phyloP scores from a whole-genome alignment of 768 basidiomycete species.

The Naganishia kalamii region DNA sequence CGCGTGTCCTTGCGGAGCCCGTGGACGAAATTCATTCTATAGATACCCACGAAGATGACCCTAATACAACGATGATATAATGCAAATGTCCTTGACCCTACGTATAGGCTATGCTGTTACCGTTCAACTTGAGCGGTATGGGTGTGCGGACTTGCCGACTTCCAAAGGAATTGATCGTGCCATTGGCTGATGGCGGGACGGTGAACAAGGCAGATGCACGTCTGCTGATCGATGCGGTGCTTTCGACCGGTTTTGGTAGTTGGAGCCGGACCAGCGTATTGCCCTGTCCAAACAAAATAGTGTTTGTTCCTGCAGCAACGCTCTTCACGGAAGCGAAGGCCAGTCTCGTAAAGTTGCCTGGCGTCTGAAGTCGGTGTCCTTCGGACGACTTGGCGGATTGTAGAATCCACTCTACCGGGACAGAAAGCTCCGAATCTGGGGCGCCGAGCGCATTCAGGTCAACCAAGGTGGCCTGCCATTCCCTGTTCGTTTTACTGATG shows the following conservation, averaged over 20 bases:
- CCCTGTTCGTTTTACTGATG: not conserved
- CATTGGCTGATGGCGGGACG: slow-evolving; percentile 5
- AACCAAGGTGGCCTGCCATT: slow-evolving; percentile 1
- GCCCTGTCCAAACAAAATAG: slow-evolving; percentile 1
- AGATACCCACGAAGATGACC: slow-evolving; percentile 8
- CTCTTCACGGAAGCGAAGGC: not conserved
- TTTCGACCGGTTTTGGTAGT: not conserved
- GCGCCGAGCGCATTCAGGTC: not conserved
- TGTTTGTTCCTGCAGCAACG: not conserved
- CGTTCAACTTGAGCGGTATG: slow-evolving; percentile 8
- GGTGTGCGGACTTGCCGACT: not conserved
- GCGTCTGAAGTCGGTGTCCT: not conserved
- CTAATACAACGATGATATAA: slow-evolving; percentile 16
- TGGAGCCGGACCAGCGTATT: not conserved
- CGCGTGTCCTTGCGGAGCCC: not conserved
- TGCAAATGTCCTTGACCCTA: not conserved
- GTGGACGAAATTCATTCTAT: not conserved
- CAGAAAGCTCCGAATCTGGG: not conserved
- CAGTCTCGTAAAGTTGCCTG: not conserved
- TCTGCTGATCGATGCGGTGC: not conserved
- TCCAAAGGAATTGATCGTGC: not conserved
- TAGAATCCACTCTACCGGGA: not conserved
- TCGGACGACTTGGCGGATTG: not conserved
- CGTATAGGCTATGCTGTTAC: not conserved
- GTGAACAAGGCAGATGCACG: not conserved